phyloP scores from a whole-genome alignment of 2,329 filamentous ascomycete species.

The Exophiala phaeomuriformis region DNA sequence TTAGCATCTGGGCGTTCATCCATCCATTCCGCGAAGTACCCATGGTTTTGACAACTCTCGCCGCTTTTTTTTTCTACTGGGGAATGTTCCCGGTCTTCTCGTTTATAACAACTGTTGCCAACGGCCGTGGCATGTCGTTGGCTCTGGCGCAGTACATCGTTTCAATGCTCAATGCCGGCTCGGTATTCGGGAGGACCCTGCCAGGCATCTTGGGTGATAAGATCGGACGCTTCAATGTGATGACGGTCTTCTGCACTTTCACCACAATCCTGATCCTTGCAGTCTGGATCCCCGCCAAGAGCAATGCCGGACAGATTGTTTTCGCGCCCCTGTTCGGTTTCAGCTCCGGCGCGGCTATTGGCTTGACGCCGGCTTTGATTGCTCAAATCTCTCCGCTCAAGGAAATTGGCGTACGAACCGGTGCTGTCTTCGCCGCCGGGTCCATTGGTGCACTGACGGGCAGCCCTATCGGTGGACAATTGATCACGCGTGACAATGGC shows the following conservation, averaged over 20 bases:
- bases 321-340: slow-evolving; percentile 66
- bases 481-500: slow-evolving; percentile 45
- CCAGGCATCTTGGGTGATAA: slow-evolving; percentile 50
- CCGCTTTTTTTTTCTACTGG: slow-evolving; percentile 28
- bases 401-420: slow-evolving; percentile 62
- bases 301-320: slow-evolving; percentile 53
- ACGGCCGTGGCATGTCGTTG: slow-evolving; percentile 24
- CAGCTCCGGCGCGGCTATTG: slow-evolving; percentile 58
- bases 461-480: slow-evolving; percentile 58
- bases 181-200: slow-evolving; percentile 50
- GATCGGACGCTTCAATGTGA: slow-evolving; percentile 48
- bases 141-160: slow-evolving; percentile 27
- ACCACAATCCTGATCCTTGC: slow-evolving; percentile 45
- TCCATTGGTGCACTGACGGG: slow-evolving; percentile 60
- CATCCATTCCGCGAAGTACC: slow-evolving; percentile 28
- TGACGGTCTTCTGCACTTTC: slow-evolving; percentile 45
- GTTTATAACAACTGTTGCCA: slow-evolving; percentile 24
- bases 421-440: slow-evolving; percentile 55
- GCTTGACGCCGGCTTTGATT: slow-evolving; percentile 52
- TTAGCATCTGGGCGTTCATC: slow-evolving; percentile 31
- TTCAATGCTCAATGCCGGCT: slow-evolving; percentile 29
- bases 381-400: slow-evolving; percentile 63
- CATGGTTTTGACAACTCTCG: slow-evolving; percentile 25
- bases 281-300: slow-evolving; percentile 49
- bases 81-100: slow-evolving; percentile 30